These are phyloP conservation scores for Thermomucor indicae-seudaticae DNA, from an alignment of 371 early-diverging fungal genomes.

Conservation along the genomic window DNA sequence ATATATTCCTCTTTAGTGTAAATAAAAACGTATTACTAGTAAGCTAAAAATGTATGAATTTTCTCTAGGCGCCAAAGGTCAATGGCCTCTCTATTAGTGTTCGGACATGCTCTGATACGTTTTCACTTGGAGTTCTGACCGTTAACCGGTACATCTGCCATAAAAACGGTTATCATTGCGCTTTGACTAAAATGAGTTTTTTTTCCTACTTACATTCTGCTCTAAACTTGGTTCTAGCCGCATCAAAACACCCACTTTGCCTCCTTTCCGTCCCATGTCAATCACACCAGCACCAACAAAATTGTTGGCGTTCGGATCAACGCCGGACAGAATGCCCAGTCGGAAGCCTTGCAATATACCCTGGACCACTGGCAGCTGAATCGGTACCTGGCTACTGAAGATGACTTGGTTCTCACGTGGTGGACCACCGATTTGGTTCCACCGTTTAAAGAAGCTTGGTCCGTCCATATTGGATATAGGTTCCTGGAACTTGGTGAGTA, in stretches of 20 bases:
- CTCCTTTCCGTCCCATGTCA: slow-evolving; percentile 57
- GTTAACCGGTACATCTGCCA: slow-evolving; percentile 88
- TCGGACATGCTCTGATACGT: slow-evolving; percentile 59
- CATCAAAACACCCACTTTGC: slow-evolving; percentile 89
- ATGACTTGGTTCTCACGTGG: slow-evolving; percentile 76
- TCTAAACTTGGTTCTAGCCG: slow-evolving; percentile 87
- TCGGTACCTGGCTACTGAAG: slow-evolving; percentile 57
- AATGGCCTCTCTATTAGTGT: slow-evolving; percentile 33
- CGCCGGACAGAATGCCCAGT: slow-evolving; percentile 70
- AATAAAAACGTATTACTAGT: slow-evolving; percentile 1
- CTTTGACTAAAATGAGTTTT: neutral
- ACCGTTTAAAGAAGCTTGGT: slow-evolving; percentile 86
- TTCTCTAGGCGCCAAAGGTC: slow-evolving; percentile 15
- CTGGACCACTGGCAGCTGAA: slow-evolving; percentile 45
- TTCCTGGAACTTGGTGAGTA: slow-evolving; percentile 82
- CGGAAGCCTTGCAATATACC: slow-evolving; percentile 60
- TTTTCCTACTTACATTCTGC: slow-evolving; percentile 66
- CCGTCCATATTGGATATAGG: slow-evolving; percentile 72
- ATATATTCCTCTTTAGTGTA: neutral
- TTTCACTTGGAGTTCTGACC: slow-evolving; percentile 83
- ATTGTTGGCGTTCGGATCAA: slow-evolving; percentile 89
- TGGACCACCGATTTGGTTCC: slow-evolving; percentile 92
- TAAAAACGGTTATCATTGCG: slow-evolving; percentile 1
- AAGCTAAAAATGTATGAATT: neutral
- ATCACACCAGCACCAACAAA: slow-evolving; percentile 88